phyloP scores from a whole-genome alignment of 148 eudicot species.

The Suaeda aralocaspica region DNA sequence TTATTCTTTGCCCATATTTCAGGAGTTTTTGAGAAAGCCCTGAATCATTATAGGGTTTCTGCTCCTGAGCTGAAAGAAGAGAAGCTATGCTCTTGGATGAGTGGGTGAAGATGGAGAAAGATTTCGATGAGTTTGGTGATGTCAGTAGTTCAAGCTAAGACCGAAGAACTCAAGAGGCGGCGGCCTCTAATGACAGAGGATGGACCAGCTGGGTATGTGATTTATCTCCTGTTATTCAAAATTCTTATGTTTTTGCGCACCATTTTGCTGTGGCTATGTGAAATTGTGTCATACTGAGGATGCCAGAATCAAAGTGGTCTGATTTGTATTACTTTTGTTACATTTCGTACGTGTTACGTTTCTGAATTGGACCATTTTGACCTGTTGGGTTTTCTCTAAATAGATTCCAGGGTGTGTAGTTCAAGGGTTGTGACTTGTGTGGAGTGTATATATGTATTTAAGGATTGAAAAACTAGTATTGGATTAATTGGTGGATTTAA shows the following conservation, averaged over 20 bases:
- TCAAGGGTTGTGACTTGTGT: too few relatives aligned
- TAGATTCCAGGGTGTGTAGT: too few relatives aligned
- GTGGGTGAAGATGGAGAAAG: constrained; percentile 64
- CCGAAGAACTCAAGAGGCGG: constrained; percentile 89
- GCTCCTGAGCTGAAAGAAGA: constrained; percentile 91
- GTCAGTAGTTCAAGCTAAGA: constrained; percentile 49
- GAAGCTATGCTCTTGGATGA: constrained; percentile 84
- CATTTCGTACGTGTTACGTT: too few relatives aligned
- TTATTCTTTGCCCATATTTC: constrained; percentile 25
- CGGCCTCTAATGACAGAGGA: constrained; percentile 70
- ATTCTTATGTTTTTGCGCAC: background rate
- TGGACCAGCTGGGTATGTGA: constrained; percentile 77
- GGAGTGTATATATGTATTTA: too few relatives aligned
- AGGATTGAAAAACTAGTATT: too few relatives aligned
- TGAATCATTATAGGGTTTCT: constrained; percentile 60
- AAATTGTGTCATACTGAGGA: background rate
- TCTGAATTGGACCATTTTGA: too few relatives aligned
- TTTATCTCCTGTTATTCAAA: background rate
- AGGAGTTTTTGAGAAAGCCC: constrained; percentile 84
- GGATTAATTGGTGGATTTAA: too few relatives aligned
- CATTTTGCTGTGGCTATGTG: background rate
- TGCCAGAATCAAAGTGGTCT: too few relatives aligned
- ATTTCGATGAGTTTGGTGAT: constrained; percentile 75
- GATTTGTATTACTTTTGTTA: too few relatives aligned
- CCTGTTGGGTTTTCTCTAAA: too few relatives aligned